Evolutionary conservation across 371 early-diverging fungal species (phyloP).

Genomic region (Lichtheimia corymbifera): DNA sequence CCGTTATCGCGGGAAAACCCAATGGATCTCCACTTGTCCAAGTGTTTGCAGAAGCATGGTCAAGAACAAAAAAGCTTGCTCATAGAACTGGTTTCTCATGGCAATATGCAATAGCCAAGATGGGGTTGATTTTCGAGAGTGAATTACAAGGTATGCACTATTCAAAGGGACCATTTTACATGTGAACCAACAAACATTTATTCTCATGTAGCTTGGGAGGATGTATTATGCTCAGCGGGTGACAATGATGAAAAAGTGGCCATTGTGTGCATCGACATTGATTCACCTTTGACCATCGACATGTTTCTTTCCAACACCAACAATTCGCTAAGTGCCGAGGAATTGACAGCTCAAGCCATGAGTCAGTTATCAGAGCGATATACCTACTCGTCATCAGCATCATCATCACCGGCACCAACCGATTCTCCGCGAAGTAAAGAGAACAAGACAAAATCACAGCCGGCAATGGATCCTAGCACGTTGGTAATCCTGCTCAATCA

Average conservation of each 20-base stretch:
- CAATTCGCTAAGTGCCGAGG: neutral
- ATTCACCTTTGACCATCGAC: constrained; percentile 44
- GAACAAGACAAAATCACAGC: neutral
- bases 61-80: constrained; percentile 27
- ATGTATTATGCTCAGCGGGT: constrained; percentile 18
- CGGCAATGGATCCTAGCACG: constrained; percentile 29
- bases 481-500: constrained; percentile 56
- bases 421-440: no score
- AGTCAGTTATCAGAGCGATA: constrained; percentile 5
- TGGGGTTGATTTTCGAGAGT: constrained; percentile 41
- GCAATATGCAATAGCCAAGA: constrained; percentile 34
- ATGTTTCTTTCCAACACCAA: neutral
- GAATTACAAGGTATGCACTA: constrained; percentile 22
- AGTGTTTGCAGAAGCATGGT: constrained; percentile 39
- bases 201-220: constrained; percentile 25
- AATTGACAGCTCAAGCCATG: neutral
- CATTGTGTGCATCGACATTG: constrained; percentile 54
- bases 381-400: constrained; percentile 3
- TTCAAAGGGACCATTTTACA: neutral
- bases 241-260: constrained; percentile 35
- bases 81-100: constrained; percentile 23
- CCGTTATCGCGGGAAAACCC: constrained; percentile 10
- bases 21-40: constrained; percentile 2
- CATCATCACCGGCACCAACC: neutral
- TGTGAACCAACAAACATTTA: neutral